Base-by-base conservation (phyloP, 2,329 filamentous ascomycete genomes). In the Penicillium sp. region DNA sequence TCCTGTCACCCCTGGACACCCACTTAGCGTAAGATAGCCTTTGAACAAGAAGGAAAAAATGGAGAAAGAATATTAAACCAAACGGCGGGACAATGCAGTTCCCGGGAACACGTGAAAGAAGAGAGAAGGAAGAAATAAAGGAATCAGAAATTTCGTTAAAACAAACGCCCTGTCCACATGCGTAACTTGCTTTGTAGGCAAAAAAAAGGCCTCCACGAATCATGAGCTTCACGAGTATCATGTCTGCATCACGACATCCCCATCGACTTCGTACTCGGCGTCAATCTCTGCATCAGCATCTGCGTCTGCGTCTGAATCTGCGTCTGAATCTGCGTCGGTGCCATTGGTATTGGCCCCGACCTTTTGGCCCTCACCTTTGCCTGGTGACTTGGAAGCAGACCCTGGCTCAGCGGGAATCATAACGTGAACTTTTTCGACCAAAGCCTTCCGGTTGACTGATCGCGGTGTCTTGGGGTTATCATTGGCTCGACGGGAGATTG, bases 161-260 rank as follows among this genome's bases (percentile, higher is more conserved):
- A 53, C 46, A 55, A 68, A 67, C 61, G 66, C 65, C 68, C 57
- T 58, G 50, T 63, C 55, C 61, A 61, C 62, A 69, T 68, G 67
- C 66, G 60, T 63, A 58, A 53, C 57, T 53, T 53, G 51, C 53
- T 54, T 56, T 54, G 49, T 41, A 52, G 44, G 57, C 43, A 36
- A 45, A 50, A 55, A 55, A 27, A 40, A 43, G 5, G 5, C n/a
- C 27, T n/a, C 29, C 45, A 40, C 48, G 31, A 45, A 55, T 50
- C 55, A 50, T 50, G 40, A 54, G 25, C 36, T 21, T 45, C 45
- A 47, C 46, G 34, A 9, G 48, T 21, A 54, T 71, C 59, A 72
- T 61, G 63, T 62, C 52, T 68, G 66, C 70, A 72, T 72, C 45
- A 69, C 66, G 36, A 65, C 59, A 50, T 68, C 68, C 27, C 59